Evolutionary conservation across 257 asterid species (phyloP), one percentile per base, ranked within the genome.

Genomic region (Scutellaria minor): DNA sequence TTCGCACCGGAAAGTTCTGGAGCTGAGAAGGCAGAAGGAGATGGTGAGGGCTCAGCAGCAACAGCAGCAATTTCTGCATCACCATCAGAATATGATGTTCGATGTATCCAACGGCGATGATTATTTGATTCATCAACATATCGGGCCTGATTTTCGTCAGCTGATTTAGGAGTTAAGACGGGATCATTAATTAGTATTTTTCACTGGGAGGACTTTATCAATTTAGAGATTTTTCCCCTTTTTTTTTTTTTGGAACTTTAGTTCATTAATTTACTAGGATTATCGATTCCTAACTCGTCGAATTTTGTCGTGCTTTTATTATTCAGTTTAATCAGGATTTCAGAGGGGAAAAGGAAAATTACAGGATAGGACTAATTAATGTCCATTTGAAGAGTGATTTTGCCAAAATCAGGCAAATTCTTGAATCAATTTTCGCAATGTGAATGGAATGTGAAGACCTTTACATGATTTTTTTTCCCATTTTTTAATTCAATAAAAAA

Each of bases 1-100:
- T 63, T 93, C 98, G 5, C 98, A 93, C 60, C 62, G 98, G 47
- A 93, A 93, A 45, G 98, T 93, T 3, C 71, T 93, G 4, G 98
- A 93, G 79, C 90, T 93, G 67, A 73, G 98, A 59, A 79, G 96
- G 80, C 97, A 93, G 74, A 93, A 93, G 56, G 98, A 93, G 73
- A 40, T 85, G 85, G 7, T 62, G 69, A 70, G 84, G 37, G 77
- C 80, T 2, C 96, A 90, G 56, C 93, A 85, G 12, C 89, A 85
- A 0, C 91, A 76, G 45, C 76, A 81, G 68, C 95, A 89, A 27
- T 86, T 78, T 56, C 75, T 90, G 74, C 91, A 83, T 14, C 80
- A 81, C 20, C 83, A 79, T 56, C 98, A 84, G 66, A 83, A 65
- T 54, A 82, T 86, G 89, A 85, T 90, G 86, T 93, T 87, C 51